Percentiles rank a stretch among this genome's conserved stretches.
Evolutionary conservation across 805 yeast species (phyloP).

Genomic region (Ascoidea asiatica): DNA sequence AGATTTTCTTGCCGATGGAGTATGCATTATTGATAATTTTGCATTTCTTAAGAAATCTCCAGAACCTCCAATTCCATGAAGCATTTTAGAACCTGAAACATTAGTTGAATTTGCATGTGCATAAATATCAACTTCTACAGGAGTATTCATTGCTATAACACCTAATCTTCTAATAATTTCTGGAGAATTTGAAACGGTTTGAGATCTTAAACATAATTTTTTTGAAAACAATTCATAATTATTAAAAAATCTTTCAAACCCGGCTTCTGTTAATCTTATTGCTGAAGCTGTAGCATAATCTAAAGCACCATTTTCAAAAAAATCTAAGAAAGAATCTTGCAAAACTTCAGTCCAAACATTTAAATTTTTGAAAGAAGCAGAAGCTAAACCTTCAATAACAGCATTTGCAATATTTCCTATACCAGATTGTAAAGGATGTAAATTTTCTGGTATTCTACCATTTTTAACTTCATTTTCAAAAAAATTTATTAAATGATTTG

Average conservation of each 20-base stretch:
- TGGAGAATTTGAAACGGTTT: conserved; percentile 90
- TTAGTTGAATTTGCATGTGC: conserved; percentile 98
- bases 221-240: conserved; percentile 81
- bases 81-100: conserved; percentile 93
- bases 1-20: conserved; percentile 89
- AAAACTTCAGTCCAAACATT: conserved; percentile 97
- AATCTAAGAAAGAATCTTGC: conserved; percentile 92
- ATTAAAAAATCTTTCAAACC: conserved; percentile 74
- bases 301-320: conserved; percentile 84
- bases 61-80: conserved; percentile 95
- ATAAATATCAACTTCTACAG: conserved; percentile 94
- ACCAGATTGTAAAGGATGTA: conserved; percentile 93
- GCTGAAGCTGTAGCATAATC: conserved; percentile 95
- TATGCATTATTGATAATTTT: conserved; percentile 92
- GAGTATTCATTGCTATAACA: conserved; percentile 97
- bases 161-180: conserved; percentile 94
- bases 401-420: conserved; percentile 98
- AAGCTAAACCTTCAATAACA: conserved; percentile 87
- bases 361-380: conserved; percentile 72
- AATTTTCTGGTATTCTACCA: conserved; percentile 86
- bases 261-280: conserved; percentile 79
- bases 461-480: conserved; percentile 70
- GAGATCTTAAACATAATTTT: conserved; percentile 83
- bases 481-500: conserved; percentile 75
- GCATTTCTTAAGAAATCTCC: conserved; percentile 95